Conservation (phyloP, 345 rosid genomes). For the Garcia nutans region DNA sequence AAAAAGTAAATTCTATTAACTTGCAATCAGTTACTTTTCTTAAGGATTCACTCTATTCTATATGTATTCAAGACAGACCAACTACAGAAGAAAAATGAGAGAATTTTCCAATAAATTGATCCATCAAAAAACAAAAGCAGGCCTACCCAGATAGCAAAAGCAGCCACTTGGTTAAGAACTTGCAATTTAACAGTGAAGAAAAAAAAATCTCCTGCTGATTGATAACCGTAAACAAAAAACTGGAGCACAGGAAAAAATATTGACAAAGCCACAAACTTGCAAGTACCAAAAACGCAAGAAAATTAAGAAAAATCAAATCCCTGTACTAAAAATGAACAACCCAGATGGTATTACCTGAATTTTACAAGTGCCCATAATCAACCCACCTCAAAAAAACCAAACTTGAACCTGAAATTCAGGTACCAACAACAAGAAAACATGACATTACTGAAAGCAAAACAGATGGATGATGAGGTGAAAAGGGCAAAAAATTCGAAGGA, state of each 20-base stretch:
- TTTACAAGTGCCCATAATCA: not conserved
- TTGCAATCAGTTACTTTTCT: not conserved
- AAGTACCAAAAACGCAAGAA: not conserved
- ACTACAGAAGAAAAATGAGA: not conserved
- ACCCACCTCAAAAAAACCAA: conserved; percentile 14
- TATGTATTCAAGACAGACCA: not conserved
- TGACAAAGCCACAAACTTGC: not conserved
- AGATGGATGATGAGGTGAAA: not conserved
- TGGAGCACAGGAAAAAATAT: conserved; percentile 12
- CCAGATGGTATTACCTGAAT: not conserved
- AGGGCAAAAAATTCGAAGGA: not conserved
- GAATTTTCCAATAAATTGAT: conserved; percentile 8
- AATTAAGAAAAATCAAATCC: conserved; percentile 12
- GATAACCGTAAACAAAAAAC: conserved; percentile 14
- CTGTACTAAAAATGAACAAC: not conserved
- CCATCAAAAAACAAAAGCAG: conserved; percentile 7
- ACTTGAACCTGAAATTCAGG: conserved; percentile 23
- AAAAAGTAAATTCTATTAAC: too few relatives aligned
- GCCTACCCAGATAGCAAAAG: conserved; percentile 9
- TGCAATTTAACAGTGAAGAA: not conserved
- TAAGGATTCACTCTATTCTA: not conserved
- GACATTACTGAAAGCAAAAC: conserved; percentile 7
- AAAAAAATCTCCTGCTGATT: conserved; percentile 8
- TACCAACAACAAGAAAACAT: conserved; percentile 19
- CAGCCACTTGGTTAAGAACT: not conserved